Evolutionary conservation across 2,329 filamentous ascomycete genomes (phyloP), one percentile per base, ranked within the genome.

Genomic region (Mycogone perniciosa): DNA sequence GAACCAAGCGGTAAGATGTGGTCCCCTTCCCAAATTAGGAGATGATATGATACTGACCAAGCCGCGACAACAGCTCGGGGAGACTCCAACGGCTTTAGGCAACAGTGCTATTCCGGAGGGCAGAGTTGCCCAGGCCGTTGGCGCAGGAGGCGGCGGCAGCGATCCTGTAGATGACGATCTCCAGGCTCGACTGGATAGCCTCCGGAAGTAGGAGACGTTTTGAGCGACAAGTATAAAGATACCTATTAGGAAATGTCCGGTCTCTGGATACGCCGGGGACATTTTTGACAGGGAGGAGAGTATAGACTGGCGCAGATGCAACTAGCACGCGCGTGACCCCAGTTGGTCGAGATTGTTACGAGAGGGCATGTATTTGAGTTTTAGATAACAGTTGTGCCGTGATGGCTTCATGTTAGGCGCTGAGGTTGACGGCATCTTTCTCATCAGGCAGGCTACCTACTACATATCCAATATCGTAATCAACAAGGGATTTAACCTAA

Each of bases 181-280:
- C 29, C 91, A 97, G 73, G 92, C 93, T 57, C 83, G 93, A 53
- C 79, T 99, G 47, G 89, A 97, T 67, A 95, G 91, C 68, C 74
- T 97, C 57, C 79, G 88, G 64, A 76, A 77, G 67, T 81, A 68
- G 65, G 38, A 6, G 29, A 31, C 5, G 35, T 26, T n/a, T 37
- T 34, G 8, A 7, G 33, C 31, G 30, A 29, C 11, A 27, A 20
- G 31, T 13, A 33, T 31, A 35, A 35, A 35, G 7, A 35, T 35
- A 35, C 33, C 30, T 9, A 38, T 30, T 38, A 31, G 33, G 31
- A 30, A 44, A 37, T n/a, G 34, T 20, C 20, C 20, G 20, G 20
- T 20, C 20, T 20, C 20, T 20, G 20, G 20, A 38, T n/a, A 38
- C 7, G 35, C 35, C 35, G 35, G n/a, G n/a, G n/a, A n/a, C n/a